Conservation (phyloP, 75 land plant species). For the Gnetum montanum region DNA sequence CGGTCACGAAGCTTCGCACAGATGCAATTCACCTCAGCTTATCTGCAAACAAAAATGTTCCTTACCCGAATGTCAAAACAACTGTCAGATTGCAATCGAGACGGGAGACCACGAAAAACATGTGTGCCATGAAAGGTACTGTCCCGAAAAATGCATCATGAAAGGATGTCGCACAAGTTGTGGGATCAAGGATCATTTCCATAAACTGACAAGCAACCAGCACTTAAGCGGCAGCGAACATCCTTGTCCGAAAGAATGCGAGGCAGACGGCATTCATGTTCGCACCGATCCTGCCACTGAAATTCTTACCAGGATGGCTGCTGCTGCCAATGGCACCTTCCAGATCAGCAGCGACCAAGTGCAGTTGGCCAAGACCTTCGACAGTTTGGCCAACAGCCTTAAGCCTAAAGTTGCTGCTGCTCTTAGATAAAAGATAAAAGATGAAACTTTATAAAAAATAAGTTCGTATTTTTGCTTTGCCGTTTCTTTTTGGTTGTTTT, state of each 20-base stretch:
- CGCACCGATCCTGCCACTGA: conserved; percentile 3
- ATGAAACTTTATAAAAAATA: too few relatives aligned
- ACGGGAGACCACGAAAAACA: conserved; percentile 10
- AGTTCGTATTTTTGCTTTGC: too few relatives aligned
- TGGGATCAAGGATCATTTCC: background rate
- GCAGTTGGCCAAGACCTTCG: conserved; percentile 15
- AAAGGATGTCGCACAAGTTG: too few relatives aligned
- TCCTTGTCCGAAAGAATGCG: background rate
- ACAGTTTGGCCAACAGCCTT: conserved; percentile 13
- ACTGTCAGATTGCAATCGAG: conserved; percentile 11
- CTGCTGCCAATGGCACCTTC: conserved; percentile 16
- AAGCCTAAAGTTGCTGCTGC: conserved; percentile 18
- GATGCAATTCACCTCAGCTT: conserved; percentile 13
- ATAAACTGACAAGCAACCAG: background rate
- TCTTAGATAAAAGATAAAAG: too few relatives aligned
- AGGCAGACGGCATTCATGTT: conserved; percentile 4
- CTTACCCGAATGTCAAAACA: conserved; percentile 11
- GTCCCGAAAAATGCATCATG: conserved; percentile 6
- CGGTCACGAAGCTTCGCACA: conserved; percentile 18
- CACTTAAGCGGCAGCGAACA: background rate
- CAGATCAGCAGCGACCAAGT: conserved; percentile 20
- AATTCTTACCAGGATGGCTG: conserved; percentile 10
- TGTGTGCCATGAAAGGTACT: conserved; percentile 9
- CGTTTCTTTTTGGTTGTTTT: too few relatives aligned
- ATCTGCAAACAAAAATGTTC: conserved; percentile 18